A percentile compares a stretch with the other conserved stretches of the same genome.
phyloP scores from a whole-genome alignment of 345 rosid genomes.

The Corymbia maculata region DNA sequence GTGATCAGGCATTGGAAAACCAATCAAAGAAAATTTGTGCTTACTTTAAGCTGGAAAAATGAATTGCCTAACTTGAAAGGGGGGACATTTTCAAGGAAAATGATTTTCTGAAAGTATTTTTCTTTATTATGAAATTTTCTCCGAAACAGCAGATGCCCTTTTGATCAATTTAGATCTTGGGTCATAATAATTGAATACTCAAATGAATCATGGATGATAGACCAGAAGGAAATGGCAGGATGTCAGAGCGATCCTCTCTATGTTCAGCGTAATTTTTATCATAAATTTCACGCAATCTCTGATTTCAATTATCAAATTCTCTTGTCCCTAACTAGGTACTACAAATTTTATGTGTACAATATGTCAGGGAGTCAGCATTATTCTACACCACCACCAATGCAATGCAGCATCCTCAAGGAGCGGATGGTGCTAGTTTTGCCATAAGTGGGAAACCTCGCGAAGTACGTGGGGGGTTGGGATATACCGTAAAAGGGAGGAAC shows the following conservation, averaged over 20 bases:
- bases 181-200: background rate
- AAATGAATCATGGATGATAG: background rate
- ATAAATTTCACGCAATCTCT: background rate
- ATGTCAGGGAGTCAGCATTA: background rate
- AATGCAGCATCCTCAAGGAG: background rate
- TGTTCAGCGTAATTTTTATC: no score
- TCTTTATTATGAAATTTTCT: no score
- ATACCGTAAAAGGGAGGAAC: background rate
- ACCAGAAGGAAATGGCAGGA: background rate
- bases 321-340: background rate
- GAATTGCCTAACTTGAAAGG: background rate
- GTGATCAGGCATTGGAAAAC: background rate
- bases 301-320: background rate
- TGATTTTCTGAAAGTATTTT: no score
- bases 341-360: background rate
- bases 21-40: no score
- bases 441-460: background rate
- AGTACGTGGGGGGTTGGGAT: background rate
- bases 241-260: background rate
- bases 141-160: no score
- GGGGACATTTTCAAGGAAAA: no score
- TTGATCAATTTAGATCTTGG: background rate
- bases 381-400: background rate
- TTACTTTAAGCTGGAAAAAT: background rate
- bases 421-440: background rate